These are phyloP conservation scores for Kuraishia ogatae DNA, from an alignment of 805 yeast genomes.

Conservation along the genomic window DNA sequence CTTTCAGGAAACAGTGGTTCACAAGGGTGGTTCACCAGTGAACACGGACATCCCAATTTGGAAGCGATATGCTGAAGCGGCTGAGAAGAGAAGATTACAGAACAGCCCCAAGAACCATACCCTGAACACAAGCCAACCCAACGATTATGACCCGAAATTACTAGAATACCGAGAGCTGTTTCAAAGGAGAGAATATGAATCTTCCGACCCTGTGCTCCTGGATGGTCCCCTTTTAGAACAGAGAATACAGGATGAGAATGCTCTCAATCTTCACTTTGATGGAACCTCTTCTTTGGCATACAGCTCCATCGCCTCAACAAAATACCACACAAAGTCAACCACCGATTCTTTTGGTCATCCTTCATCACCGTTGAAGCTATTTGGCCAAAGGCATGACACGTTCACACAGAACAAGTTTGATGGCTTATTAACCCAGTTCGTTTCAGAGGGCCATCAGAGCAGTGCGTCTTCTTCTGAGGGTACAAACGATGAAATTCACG, in stretches of 20 bases:
- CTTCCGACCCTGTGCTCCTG: background rate
- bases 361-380: conserved; percentile 21
- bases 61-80: conserved; percentile 2
- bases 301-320: background rate
- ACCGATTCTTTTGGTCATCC: conserved; percentile 7
- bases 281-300: background rate
- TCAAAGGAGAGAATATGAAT: background rate
- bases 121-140: background rate
- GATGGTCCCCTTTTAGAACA: background rate
- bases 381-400: conserved; percentile 20
- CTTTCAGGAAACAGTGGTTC: background rate
- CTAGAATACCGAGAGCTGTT: background rate
- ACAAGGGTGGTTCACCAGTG: background rate
- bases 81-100: background rate
- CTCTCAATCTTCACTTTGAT: background rate
- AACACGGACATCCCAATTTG: background rate
- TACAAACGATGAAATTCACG: background rate
- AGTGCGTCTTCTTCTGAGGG: background rate
- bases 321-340: background rate
- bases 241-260: background rate
- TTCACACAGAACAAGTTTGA: conserved; percentile 20
- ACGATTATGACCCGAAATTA: background rate
- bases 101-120: background rate
- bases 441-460: background rate
- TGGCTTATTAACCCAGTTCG: conserved; percentile 14